phyloP scores from a whole-genome alignment of 2,329 filamentous ascomycete genomes.

The Penicillium digitatum region DNA sequence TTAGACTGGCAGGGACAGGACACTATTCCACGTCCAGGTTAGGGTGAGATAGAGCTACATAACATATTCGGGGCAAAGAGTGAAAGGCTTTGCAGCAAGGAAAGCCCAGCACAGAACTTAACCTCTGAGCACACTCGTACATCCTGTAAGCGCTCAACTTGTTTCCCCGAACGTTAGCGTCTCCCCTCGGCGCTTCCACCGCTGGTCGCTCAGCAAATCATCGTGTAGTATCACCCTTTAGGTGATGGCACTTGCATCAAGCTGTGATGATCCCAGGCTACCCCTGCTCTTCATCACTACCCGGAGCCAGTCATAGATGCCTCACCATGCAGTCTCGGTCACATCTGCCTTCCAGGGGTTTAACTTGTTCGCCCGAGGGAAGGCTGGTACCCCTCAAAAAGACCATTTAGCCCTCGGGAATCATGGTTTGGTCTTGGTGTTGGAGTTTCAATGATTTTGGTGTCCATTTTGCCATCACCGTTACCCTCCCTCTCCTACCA shows the following conservation, averaged over 20 bases:
- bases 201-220: slow-evolving; percentile 27
- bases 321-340: slow-evolving; percentile 30
- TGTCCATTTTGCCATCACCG: slow-evolving; percentile 1
- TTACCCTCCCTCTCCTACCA: background rate
- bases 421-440: slow-evolving; percentile 19
- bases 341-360: slow-evolving; percentile 27
- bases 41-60: background rate
- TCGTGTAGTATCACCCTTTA: slow-evolving; percentile 4
- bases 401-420: slow-evolving; percentile 24
- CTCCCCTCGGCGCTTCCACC: slow-evolving; percentile 31
- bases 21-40: background rate
- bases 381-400: slow-evolving; percentile 33
- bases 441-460: slow-evolving; percentile 19
- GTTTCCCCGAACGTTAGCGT: slow-evolving; percentile 23
- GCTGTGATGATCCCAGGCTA: slow-evolving; percentile 21
- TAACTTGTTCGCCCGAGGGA: slow-evolving; percentile 27
- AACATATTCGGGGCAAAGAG: background rate
- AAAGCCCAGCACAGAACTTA: background rate
- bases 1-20: background rate
- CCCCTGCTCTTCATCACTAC: slow-evolving; percentile 12
- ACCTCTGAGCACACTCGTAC: background rate
- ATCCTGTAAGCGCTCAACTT: slow-evolving; percentile 26
- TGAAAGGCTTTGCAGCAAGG: background rate
- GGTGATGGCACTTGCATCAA: slow-evolving; percentile 36
- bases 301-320: slow-evolving; percentile 14